Base-by-base conservation (phyloP, 805 yeast species). In the Yamadazyma sp. region DNA sequence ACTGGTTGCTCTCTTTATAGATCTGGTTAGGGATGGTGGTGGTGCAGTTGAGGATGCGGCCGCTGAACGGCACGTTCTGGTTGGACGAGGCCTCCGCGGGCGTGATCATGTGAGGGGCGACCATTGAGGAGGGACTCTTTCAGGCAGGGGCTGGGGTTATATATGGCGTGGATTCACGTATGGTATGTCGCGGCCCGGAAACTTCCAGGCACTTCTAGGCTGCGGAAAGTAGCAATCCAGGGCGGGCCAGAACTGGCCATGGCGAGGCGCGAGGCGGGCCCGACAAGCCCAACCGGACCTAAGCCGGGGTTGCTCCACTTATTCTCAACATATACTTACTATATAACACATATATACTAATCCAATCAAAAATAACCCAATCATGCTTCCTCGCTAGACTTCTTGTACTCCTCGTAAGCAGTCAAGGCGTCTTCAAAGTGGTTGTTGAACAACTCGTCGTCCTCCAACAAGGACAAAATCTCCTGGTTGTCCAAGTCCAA, bases 391-490 rank as follows among this genome's bases (percentile, higher is more conserved):
- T 40, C 51, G 37, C 54, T 64, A 48, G 73, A 67, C 57, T 81
- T 81, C 71, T 85, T 82, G 79, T 84, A 90, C 59, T 84, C 87
- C 71, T 87, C 89, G 71, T 87, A 91, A 60, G 97, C 97, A 69
- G 83, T 79, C 55, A 83, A 78, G 52, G 99, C 99, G 68, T 91
- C 98, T 56, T 83, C 84, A 62, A 91, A 88, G 67, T 89, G 95
- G 65, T 81, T 80, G 73, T 82, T 82, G 75, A 93, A 86, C 53
- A 84, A 78, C 55, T 80, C 89, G 49, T 88, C 96, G 64, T 90
- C 93, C 60, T 87, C 95, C 65, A 88, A 79, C 64, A 91, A 76
- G 46, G 84, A 84, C 59, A 90, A 71, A 55, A 93, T 85, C 72
- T 91, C 96, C 58, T 80, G 80, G 70, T 85, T 86, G 61, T 89